Conservation (phyloP, 129 eudicot species). For the Calendula officinalis region DNA sequence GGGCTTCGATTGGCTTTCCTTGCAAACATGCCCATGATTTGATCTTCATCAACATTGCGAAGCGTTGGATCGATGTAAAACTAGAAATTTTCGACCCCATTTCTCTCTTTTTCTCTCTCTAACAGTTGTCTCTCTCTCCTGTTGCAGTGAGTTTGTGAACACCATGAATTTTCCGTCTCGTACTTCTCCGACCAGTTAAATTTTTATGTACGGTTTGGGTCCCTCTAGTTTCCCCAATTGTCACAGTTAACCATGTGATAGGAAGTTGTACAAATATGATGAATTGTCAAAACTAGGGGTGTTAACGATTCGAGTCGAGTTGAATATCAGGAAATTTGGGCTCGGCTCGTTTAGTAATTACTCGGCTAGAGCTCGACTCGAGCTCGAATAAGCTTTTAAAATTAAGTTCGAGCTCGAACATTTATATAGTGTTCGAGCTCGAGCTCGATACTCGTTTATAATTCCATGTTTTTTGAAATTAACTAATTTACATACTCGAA, state of each 20-base stretch:
- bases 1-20: conserved; percentile 33
- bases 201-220: background rate
- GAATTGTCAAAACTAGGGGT: no score
- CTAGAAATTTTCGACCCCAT: conserved; percentile 3
- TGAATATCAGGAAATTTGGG: no score
- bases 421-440: no score
- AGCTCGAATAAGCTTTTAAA: no score
- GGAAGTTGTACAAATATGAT: no score
- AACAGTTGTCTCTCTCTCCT: conserved; percentile 18
- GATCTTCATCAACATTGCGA: conserved; percentile 17
- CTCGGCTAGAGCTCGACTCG: no score
- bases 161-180: conserved; percentile 29
- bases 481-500: no score
- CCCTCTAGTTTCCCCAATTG: background rate
- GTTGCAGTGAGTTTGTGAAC: conserved; percentile 3
- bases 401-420: no score
- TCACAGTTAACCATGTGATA: background rate
- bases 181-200: conserved; percentile 17
- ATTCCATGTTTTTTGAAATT: no score
- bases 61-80: conserved; percentile 27
- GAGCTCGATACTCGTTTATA: no score
- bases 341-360: no score
- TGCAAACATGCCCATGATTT: conserved; percentile 31
- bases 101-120: conserved; percentile 8
- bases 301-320: no score